These are phyloP conservation scores for Cornus controversa DNA, from an alignment of 148 eudicot species.

Conservation along the genomic window DNA sequence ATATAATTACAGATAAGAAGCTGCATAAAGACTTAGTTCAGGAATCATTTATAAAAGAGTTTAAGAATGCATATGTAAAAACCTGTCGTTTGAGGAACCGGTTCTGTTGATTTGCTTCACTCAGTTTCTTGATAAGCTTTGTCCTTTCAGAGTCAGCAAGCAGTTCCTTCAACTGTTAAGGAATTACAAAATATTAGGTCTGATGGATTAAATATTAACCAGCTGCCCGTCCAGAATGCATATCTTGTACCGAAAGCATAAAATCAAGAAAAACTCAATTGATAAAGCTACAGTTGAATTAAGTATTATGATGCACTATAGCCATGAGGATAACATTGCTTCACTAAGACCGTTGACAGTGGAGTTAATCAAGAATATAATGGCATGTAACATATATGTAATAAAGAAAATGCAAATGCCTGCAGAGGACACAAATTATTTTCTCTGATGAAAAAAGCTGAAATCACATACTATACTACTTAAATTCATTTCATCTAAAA, in stretches of 20 bases:
- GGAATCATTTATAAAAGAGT: neutral
- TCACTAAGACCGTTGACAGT: neutral
- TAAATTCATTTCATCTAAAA: neutral
- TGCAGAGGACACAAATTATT: too few species aligned
- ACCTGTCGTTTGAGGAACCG: slow-evolving; percentile 95
- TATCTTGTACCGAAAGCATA: neutral
- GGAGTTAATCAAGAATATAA: neutral
- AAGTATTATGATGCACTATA: neutral
- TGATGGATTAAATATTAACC: neutral
- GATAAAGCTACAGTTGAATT: neutral
- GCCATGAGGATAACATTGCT: neutral
- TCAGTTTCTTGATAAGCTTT: slow-evolving; percentile 76
- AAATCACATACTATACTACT: neutral
- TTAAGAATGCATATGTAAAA: slow-evolving; percentile 7
- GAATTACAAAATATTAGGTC: neutral
- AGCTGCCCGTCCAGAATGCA: neutral
- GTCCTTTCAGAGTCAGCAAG: slow-evolving; percentile 78
- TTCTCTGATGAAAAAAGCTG: too few species aligned
- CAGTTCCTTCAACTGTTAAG: slow-evolving; percentile 61
- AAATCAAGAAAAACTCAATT: neutral
- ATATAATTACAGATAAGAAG: neutral
- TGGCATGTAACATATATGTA: neutral
- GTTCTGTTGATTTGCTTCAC: slow-evolving; percentile 98
- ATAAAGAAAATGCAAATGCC: neutral
- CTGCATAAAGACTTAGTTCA: neutral